phyloP scores from a whole-genome alignment of 805 yeast genomes.

The Sugiyamaella marilandica region DNA sequence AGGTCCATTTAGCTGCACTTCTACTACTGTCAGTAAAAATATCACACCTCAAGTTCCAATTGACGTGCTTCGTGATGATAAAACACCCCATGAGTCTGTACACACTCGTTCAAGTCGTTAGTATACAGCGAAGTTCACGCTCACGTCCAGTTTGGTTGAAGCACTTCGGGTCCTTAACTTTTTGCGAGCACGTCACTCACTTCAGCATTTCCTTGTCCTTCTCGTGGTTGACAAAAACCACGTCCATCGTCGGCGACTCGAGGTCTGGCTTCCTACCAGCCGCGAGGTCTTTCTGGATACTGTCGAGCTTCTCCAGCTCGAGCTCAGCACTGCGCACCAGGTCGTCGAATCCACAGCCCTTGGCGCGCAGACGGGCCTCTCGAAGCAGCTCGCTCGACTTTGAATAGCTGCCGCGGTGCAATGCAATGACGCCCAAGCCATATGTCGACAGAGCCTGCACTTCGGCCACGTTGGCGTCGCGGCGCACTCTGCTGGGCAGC shows the following conservation, averaged over 20 bases:
- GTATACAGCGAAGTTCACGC: too few relatives aligned
- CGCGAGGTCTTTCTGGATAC: conserved; percentile 19
- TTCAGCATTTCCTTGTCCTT: conserved; percentile 2
- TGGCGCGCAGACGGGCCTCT: conserved; percentile 67
- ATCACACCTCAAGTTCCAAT: too few relatives aligned
- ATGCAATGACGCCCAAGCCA: conserved; percentile 74
- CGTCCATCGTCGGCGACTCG: conserved; percentile 20
- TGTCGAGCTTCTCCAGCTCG: conserved; percentile 53
- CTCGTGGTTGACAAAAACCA: conserved; percentile 14
- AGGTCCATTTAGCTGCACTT: too few relatives aligned
- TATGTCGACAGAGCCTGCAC: conserved; percentile 76
- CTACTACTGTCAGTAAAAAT: too few relatives aligned
- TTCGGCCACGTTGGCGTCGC: conserved; percentile 48
- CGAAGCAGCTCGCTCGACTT: conserved; percentile 58
- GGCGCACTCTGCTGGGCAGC: conserved; percentile 34
- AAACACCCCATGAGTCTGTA: too few relatives aligned
- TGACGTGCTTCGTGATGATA: too few relatives aligned
- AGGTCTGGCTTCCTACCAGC: conserved; percentile 7
- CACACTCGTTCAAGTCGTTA: too few relatives aligned
- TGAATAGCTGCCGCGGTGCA: conserved; percentile 53
- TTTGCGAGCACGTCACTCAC: background rate
- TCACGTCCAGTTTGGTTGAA: too few relatives aligned
- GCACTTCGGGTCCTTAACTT: too few relatives aligned
- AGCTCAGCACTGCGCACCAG: conserved; percentile 59
- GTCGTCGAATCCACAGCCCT: conserved; percentile 58